A percentile compares a stretch with the other conserved stretches of the same genome.
phyloP scores from a whole-genome alignment of 2,329 filamentous ascomycete genomes.

The Drechslerella dactyloides region DNA sequence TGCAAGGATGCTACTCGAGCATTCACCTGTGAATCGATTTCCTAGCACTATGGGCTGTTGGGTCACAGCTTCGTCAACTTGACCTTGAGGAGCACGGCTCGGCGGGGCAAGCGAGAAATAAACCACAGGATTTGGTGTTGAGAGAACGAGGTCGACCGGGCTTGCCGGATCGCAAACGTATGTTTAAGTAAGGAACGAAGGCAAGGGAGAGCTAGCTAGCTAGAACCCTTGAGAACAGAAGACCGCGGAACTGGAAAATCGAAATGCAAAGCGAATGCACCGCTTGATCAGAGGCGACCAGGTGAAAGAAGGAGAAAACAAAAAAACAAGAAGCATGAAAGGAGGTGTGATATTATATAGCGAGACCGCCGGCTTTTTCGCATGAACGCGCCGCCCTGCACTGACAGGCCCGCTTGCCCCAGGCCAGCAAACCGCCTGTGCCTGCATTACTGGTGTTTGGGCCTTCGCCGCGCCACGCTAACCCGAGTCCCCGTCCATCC shows the following conservation, averaged over 20 bases:
- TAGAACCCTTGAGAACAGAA: conserved; percentile 31
- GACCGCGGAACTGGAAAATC: conserved; percentile 1
- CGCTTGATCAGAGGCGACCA: conserved; percentile 18
- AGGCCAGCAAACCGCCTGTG: too few species aligned
- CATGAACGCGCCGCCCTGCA: too few species aligned
- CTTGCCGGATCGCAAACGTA: conserved; percentile 24
- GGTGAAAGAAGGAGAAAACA: conserved; percentile 9
- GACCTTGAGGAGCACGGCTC: conserved; percentile 28
- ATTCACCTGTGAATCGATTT: conserved; percentile 17
- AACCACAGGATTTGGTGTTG: conserved; percentile 17
- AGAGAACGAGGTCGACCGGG: conserved; percentile 41
- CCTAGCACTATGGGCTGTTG: conserved; percentile 8
- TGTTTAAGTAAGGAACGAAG: conserved; percentile 35
- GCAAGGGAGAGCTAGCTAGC: conserved; percentile 25
- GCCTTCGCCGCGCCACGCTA: too few species aligned
- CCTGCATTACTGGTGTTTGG: too few species aligned
- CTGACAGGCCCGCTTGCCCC: too few species aligned
- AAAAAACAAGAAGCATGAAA: conserved; percentile 6
- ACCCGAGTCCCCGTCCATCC: too few species aligned
- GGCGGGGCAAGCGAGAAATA: neutral
- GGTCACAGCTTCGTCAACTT: neutral
- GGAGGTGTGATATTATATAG: conserved; percentile 25
- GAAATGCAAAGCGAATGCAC: conserved; percentile 13
- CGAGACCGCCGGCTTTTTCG: neutral
- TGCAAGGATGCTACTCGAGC: conserved; percentile 2